Evolutionary conservation across 805 yeast species (phyloP), one percentile per base, ranked within the genome.

Genomic region (Pichia occidentalis): DNA sequence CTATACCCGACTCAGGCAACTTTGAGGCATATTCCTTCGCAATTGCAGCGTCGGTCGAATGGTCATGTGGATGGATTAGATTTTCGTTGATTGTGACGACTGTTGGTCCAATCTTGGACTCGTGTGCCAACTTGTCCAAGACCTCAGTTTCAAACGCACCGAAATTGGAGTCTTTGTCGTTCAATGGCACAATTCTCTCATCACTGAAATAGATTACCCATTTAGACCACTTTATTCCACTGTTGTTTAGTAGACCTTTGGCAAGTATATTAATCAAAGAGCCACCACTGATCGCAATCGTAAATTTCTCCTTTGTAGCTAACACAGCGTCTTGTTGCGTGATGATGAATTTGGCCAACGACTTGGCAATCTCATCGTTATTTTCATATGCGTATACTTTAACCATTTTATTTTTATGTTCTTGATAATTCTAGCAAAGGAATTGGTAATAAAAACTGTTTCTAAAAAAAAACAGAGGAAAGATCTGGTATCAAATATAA

Each of bases 141-240:
- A 85, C 80, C 54, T 74, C 68, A 37, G 64, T 63, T 53, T 82
- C 74, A 66, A 88, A 84, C 36, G 81, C 69, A 4, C 92, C 90
- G 56, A 75, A 86, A 67, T 88, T 88, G 44, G 95, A 84, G 57
- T 88, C 97, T 17, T 71, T 77, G 55, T 85, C 81, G 48, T 75
- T 75, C 52, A 85, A 68, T 8, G 95, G 84, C 25, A 88, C 96
- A 46, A 88, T 60, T 60, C 97, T 75, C 65, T 88, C 97, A 56
- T 88, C 97, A 47, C 88, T 79, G 61, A 88, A 86, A 64, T 70
- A 88, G 10, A 88, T 78, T 43, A 75, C 75, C 94, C 95, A 84
- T 49, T 76, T 69, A 25, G 63, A 59, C 90, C 94, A 84, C 51
- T 75, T 61, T 29, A 71, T 54, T 11, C 61, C 64, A 18, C 59